A percentile compares a stretch with the other conserved stretches of the same genome.
Evolutionary conservation across 108 stramenopile genomes (phyloP).

Genomic region (Cyclotella atomus): DNA sequence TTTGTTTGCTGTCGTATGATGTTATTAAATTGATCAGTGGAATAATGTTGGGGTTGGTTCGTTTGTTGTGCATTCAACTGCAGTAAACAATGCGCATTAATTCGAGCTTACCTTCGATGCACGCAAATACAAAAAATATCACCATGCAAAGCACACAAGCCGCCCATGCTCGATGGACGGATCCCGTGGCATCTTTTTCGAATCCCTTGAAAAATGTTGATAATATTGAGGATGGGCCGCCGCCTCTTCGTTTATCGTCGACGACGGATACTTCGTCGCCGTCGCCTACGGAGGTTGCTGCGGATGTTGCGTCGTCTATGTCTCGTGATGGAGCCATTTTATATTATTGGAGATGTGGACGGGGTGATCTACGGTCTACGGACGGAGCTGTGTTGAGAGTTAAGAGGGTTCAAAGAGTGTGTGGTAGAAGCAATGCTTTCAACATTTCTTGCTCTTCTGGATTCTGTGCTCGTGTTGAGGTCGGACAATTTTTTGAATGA

Average conservation of each 20-base stretch:
- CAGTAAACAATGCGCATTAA: background rate
- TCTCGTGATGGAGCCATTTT: slow-evolving; percentile 16
- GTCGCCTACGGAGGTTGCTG: background rate
- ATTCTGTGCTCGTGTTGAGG: too few species aligned
- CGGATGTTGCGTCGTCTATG: slow-evolving; percentile 13
- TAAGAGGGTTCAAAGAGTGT: too few species aligned
- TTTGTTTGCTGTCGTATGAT: slow-evolving; percentile 54
- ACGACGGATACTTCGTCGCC: slow-evolving; percentile 8
- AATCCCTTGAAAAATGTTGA: slow-evolving; percentile 56
- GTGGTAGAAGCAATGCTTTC: too few species aligned
- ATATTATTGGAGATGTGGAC: too few species aligned
- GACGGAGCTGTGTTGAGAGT: too few species aligned
- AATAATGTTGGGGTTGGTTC: background rate
- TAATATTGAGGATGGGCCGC: slow-evolving; percentile 4
- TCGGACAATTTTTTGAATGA: too few species aligned
- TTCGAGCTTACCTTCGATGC: slow-evolving; percentile 74
- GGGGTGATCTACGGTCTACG: too few species aligned
- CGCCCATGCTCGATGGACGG: slow-evolving; percentile 87
- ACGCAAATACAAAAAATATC: slow-evolving; percentile 64
- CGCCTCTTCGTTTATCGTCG: background rate
- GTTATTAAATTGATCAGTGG: background rate
- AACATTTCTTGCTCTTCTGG: too few species aligned
- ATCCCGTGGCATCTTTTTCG: slow-evolving; percentile 66
- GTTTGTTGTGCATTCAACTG: background rate
- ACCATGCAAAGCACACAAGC: slow-evolving; percentile 69